Conservation (phyloP, 2,329 filamentous ascomycete species). For the Clarireedia sp. region DNA sequence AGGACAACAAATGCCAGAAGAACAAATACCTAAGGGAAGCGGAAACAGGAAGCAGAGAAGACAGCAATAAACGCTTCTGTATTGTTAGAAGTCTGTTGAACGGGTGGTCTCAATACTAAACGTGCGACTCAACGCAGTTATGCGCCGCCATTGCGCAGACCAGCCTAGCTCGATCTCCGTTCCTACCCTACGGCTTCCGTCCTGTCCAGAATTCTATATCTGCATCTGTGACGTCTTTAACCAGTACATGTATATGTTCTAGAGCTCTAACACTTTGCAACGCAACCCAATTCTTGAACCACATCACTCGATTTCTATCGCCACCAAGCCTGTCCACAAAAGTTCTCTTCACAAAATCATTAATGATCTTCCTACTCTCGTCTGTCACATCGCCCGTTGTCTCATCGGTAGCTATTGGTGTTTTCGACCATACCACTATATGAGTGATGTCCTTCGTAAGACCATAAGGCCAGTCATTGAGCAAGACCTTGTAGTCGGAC, state of each 20-base stretch:
- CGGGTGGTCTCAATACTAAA: too few relatives aligned
- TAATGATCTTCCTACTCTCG: conserved; percentile 55
- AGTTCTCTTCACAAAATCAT: conserved; percentile 59
- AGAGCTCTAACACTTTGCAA: conserved; percentile 81
- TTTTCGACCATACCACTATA: conserved; percentile 88
- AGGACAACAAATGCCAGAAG: conserved; percentile 21
- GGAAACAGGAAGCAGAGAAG: conserved; percentile 30
- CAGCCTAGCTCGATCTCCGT: too few relatives aligned
- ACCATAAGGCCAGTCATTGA: conserved; percentile 94
- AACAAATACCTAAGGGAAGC: conserved; percentile 19
- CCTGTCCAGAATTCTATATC: conserved; percentile 46
- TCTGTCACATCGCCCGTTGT: conserved; percentile 64
- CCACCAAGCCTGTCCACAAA: conserved; percentile 55
- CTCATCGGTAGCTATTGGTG: conserved; percentile 63
- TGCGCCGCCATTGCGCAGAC: background rate
- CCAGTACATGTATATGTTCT: conserved; percentile 81
- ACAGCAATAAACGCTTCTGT: conserved; percentile 3
- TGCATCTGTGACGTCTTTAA: conserved; percentile 45
- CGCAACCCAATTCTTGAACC: conserved; percentile 92
- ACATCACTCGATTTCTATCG: conserved; percentile 50
- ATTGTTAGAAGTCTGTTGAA: too few relatives aligned
- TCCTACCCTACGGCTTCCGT: background rate
- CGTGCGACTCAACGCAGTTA: background rate
- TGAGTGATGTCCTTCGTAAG: conserved; percentile 61
- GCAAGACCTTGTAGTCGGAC: conserved; percentile 60